Percentiles rank a stretch among this genome's conserved stretches.
Conservation (phyloP, 1,284 basidiomycete genomes). For the Irpex sp. region DNA sequence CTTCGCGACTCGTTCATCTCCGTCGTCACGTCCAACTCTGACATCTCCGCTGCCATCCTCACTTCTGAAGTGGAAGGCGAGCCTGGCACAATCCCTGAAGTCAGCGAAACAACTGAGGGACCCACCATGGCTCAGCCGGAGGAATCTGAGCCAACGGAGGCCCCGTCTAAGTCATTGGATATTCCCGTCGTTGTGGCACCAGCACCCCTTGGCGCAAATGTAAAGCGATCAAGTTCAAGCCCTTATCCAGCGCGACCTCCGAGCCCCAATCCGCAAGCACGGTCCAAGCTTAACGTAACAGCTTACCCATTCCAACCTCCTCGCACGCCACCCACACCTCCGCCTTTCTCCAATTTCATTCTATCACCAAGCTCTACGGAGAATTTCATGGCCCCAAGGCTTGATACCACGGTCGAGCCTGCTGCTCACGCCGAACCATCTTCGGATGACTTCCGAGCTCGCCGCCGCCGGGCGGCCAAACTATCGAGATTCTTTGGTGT, state of each 20-base stretch:
- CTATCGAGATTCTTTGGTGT: constrained; percentile 79
- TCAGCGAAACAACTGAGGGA: neutral
- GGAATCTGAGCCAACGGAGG: neutral
- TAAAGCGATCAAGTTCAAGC: constrained; percentile 1
- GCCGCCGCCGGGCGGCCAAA: constrained; percentile 72
- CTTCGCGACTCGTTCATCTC: constrained; percentile 21
- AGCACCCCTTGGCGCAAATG: neutral
- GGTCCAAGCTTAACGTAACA: neutral
- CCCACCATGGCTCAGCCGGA: neutral
- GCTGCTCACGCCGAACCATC: constrained; percentile 7
- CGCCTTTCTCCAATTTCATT: constrained; percentile 15
- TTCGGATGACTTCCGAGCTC: constrained; percentile 36
- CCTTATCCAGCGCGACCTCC: neutral
- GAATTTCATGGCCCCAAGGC: neutral
- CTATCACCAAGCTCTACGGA: neutral
- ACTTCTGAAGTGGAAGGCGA: constrained; percentile 6
- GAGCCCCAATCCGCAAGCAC: neutral
- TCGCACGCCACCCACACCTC: constrained; percentile 20
- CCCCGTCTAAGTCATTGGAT: neutral
- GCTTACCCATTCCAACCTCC: constrained; percentile 4
- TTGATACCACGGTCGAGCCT: constrained; percentile 1
- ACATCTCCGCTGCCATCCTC: constrained; percentile 19
- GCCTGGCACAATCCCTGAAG: neutral
- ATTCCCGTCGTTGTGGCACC: neutral
- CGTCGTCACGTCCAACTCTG: constrained; percentile 12